Base-by-base conservation (phyloP, 352 stramenopile species). In the Pythium guiyangense region DNA sequence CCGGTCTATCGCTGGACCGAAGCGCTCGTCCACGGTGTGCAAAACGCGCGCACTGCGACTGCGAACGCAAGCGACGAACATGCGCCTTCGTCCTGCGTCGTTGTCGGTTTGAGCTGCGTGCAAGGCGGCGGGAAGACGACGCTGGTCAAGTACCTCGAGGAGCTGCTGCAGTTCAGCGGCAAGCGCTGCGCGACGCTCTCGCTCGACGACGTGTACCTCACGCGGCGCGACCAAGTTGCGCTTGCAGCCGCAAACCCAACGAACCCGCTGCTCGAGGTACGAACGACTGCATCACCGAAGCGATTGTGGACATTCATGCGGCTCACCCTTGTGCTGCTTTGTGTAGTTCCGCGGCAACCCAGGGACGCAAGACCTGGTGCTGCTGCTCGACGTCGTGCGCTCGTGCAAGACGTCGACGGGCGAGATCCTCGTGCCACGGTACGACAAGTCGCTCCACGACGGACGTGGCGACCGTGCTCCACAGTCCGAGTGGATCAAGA, bases 101-200 rank as follows among this genome's bases (percentile, higher is more conserved):
- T 78, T 54, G 70, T 95, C 26, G 85, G 85, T 3, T 60, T 95
- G 20, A 95, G 81, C 57, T 92, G 83, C 62, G 83, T 88, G 47
- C 85, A 95, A 69, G 86, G 86, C 12, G 80, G 84, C 9, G 86
- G 86, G 25, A 96, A 94, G 61, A 96, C 86, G 10, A 96, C 86
- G 20, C 68, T 77, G n/a, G 83, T 71, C n/a, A 67, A 71, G 40
- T 77, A 88, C 50, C 70, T 96, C 27, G 69, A 90, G 59, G 65
- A 88, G 49, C 71, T 84, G 50, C 53, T 94, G 22, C 42, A 61
- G 27, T 46, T 74, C 22, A 66, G 67, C 29, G 84, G 84, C 18
- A 86, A 77, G 50, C 70, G 66, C 14, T 92, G 84, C 51, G 86
- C 81, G 18, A 71, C 88, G 27, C 62, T 96, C 49, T 96, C 86